Evolutionary conservation across 2,329 filamentous ascomycete species (phyloP), one percentile per base, ranked within the genome.

Genomic region (Fusarium sp.): DNA sequence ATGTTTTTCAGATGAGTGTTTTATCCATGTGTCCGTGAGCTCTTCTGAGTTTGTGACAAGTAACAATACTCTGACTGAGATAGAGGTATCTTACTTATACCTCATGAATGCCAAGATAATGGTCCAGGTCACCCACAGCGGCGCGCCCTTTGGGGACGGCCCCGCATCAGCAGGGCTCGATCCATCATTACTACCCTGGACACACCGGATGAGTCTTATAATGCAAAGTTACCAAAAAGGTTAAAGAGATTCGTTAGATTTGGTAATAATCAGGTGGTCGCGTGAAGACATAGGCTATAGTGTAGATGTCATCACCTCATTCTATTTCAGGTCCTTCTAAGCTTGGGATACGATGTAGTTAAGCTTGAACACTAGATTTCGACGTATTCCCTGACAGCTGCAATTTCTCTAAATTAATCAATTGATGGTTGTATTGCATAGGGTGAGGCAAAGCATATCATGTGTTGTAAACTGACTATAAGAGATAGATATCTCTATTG

Each of bases 131-230:
- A 56, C 28, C 28, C 11, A n/a, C 8, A 37, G 17, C 43, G 5
- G 28, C 35, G 45, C 41, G 46, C 65, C 56, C 30, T 70, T 58
- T 33, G 8, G 20, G 24, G 51, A 14, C 35, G 33, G 50, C 56
- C 62, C 67, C 58, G 53, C 67, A 49, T 51, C 41, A 43, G 44
- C 17, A 14, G 67, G 62, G 46, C 41, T 52, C 58, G 44, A 39
- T 28, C 32, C 32, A 39, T 28, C 32, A 32, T 37, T 54, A n/a
- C 17, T 61, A 67, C 58, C 66, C 57, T 70, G 46, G 44, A 67
- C 58, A 45, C 44, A 53, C 50, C 62, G 67, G 41, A 10, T 54
- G 56, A 62, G 58, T 61, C 58, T 54, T 61, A 26, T 13, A 39
- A 32, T 51, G 50, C 30, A 54, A 35, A 41, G 20, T 43, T 17